A percentile compares a stretch with the other conserved stretches of the same genome.
phyloP scores from a whole-genome alignment of 2,329 filamentous ascomycete genomes.

The Ascochyta clinopodiicola region DNA sequence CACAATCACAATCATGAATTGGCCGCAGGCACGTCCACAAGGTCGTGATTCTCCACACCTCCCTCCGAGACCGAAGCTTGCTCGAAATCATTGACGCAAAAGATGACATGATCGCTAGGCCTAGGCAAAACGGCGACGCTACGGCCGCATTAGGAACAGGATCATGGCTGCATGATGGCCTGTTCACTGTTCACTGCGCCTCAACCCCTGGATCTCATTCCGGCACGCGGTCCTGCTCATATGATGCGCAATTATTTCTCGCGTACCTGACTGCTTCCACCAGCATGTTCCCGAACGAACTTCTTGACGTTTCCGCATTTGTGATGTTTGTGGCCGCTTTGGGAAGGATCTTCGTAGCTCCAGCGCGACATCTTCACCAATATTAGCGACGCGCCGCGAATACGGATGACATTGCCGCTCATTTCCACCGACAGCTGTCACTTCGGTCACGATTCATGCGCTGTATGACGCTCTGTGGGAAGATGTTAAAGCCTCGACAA shows the following conservation, averaged over 20 bases:
- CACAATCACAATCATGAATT: constrained; percentile 1
- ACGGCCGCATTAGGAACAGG: constrained; percentile 8
- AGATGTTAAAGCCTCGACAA: not conserved
- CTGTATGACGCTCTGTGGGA: not conserved
- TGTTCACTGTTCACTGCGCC: constrained; percentile 8
- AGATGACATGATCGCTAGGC: constrained; percentile 8
- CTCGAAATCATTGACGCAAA: no score
- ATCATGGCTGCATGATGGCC: constrained; percentile 18
- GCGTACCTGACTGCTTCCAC: constrained; percentile 11
- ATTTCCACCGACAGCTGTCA: constrained; percentile 12
- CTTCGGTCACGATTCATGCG: constrained; percentile 3
- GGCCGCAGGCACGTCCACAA: not conserved
- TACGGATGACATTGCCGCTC: constrained; percentile 5
- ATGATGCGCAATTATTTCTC: constrained; percentile 22
- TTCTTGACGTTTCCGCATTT: not conserved
- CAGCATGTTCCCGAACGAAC: constrained; percentile 16
- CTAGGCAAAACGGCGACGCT: constrained; percentile 7
- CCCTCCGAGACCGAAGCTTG: not conserved
- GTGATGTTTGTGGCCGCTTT: not conserved
- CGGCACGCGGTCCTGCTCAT: constrained; percentile 16
- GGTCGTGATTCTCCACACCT: not conserved
- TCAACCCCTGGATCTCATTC: constrained; percentile 23
- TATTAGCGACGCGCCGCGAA: constrained; percentile 5
- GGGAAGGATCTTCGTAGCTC: constrained; percentile 4
- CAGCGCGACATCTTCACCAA: constrained; percentile 5